Percentiles rank a stretch among this genome's conserved stretches.
Evolutionary conservation across 2,329 filamentous ascomycete genomes (phyloP).

Genomic region (Scolecobasidium constrictum): DNA sequence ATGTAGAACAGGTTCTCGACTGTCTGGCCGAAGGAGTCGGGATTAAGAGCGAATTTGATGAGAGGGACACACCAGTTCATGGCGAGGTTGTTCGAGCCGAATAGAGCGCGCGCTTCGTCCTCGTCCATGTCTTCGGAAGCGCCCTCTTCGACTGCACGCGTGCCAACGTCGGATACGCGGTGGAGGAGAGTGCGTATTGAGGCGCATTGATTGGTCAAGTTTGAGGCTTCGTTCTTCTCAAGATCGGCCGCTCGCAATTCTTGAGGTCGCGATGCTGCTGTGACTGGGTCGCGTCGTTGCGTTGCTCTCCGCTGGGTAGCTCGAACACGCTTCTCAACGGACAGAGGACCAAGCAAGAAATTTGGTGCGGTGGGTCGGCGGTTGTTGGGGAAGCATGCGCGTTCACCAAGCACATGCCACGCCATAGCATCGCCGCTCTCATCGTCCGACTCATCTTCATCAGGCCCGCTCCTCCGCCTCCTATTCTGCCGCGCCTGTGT

Average conservation of each 20-base stretch:
- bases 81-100: conserved; percentile 34
- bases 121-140: conserved; percentile 21
- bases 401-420: conserved; percentile 74
- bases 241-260: conserved; percentile 67
- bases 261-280: conserved; percentile 42
- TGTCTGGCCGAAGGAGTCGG: conserved; percentile 81
- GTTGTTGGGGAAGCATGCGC: conserved; percentile 63
- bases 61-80: conserved; percentile 60
- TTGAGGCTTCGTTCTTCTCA: conserved; percentile 59
- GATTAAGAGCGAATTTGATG: conserved; percentile 84
- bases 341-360: conserved; percentile 81
- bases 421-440: conserved; percentile 70
- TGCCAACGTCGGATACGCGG: conserved; percentile 24
- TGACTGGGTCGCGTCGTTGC: conserved; percentile 27
- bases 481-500: conserved; percentile 41
- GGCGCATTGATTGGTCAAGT: conserved; percentile 67
- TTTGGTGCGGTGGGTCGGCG: conserved; percentile 65
- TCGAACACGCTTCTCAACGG: conserved; percentile 73
- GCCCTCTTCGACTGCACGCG: conserved; percentile 31
- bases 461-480: conserved; percentile 25
- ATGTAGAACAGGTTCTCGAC: conserved; percentile 97
- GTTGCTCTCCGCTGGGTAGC: conserved; percentile 55
- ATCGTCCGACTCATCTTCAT: conserved; percentile 47
- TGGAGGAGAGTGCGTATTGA: conserved; percentile 56
- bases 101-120: conserved; percentile 37